Evolutionary conservation across 1,139 yeast genomes (phyloP), one percentile per base, ranked within the genome.

Genomic region (Yamadazyma epiphylla): DNA sequence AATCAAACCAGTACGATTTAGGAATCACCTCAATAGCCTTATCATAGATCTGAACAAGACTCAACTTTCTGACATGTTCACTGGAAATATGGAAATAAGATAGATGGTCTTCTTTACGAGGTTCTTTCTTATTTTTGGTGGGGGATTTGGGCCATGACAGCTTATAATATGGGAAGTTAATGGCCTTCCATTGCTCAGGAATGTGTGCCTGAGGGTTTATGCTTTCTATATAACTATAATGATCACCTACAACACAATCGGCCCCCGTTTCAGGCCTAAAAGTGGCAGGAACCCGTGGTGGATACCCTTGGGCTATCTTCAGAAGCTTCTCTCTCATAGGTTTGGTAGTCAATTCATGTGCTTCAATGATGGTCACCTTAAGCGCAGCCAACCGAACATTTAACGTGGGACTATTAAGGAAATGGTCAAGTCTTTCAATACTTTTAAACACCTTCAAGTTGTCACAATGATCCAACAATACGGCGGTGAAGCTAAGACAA

Each of bases 361-460:
- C n/a, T n/a, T n/a, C n/a, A n/a, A n/a, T n/a, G n/a, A n/a, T n/a
- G n/a, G n/a, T n/a, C n/a, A 85, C 77, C 37, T 73, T 76, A 47
- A 87, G 58, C 0, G 88, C 80, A 5, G 74, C 66, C 27, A 80
- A 61, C 35, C 81, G 69, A 6, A 87, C 73, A 23, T 68, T 69
- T 20, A 83, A 59, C 6, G 82, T 74, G 3, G 79, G 74, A 11
- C 82, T 70, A 37, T 73, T 74, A 32, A 88, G 51, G 41, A 89
- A 60, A 27, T 67, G 67, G 38, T 70, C 75, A 35, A 88, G 65
- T 30, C 81, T 65, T 35, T 82, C 84, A 26, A 74, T 62, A 21
- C 89, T 80, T 13, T 80, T 65, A 53, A 85, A 89, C 12, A 86
- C 66, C 32, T 71, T 70, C 38, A 86, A 69, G 45, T 80, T 80